Evolutionary conservation across 495 filamentous ascomycete genomes (phyloP), one percentile per base, ranked within the genome.

Genomic region (Tetracladium setigerum): DNA sequence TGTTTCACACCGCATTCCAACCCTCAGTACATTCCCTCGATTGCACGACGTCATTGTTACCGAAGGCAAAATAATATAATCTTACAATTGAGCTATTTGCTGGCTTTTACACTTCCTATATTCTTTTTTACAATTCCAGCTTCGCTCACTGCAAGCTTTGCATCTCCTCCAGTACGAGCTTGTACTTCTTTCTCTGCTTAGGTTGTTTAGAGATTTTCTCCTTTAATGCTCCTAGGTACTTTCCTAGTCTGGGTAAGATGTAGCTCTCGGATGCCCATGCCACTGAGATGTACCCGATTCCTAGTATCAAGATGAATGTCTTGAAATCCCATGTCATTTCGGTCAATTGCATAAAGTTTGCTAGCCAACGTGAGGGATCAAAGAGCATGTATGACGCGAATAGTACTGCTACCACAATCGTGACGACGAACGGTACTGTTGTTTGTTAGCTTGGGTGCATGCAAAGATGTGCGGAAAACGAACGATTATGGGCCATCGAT

Each of bases 161-260:
- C 86, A 95, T 88, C 40, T 79, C 69, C 59, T 90, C 86, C 38
- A 75, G 55, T 10, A 95, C 73, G 19, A 86, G 60, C 64, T 97
- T 98, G 60, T 96, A 96, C 64, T 82, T 69, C 62, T 95, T 95
- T 50, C 88, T 72, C 58, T 82, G 79, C 67, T 95, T 96, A 27
- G 69, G 63, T 55, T 69, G 66, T 44, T 72, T 72, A 0, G 77
- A 77, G 39, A 88, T 19, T 4, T 58, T 61, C 35, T 70, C 58
- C 56, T 78, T 82, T 17, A 73, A 41, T 27, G 63, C 67, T 11
- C 87, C 86, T 40, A 96, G 56, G 8, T 72, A 61, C 46, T 77
- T 77, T n/a, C 88, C 83, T 42, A 96, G 57, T 43, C 64, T 60
- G 32, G 82, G 82, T 41, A 95, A 86, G 15, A 89, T 15, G 38